phyloP scores from a whole-genome alignment of 257 asterid species.

The Petrea volubilis region DNA sequence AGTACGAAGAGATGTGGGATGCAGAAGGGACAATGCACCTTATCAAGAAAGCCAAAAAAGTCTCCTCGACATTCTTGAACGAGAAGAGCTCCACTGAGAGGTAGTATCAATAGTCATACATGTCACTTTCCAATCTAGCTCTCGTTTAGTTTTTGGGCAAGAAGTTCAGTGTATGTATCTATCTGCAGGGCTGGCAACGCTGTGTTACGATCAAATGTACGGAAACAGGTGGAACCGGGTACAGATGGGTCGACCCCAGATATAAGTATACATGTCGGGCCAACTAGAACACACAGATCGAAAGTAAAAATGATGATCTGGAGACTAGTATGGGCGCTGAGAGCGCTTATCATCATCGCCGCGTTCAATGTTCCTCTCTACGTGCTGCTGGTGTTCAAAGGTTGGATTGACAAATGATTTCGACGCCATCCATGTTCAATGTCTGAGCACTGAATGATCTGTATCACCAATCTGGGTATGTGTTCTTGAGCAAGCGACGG shows the following conservation, averaged over 20 bases:
- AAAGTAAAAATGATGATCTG: conserved; percentile 49
- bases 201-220: conserved; percentile 66
- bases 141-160: background rate
- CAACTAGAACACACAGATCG: conserved; percentile 48
- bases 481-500: background rate
- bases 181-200: conserved; percentile 67
- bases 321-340: conserved; percentile 54
- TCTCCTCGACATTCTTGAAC: conserved; percentile 31
- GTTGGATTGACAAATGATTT: conserved; percentile 81
- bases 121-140: background rate
- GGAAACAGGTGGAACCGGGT: conserved; percentile 52
- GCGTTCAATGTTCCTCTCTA: conserved; percentile 78
- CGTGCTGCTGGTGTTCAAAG: conserved; percentile 82
- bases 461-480: background rate
- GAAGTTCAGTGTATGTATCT: background rate
- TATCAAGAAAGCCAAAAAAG: conserved; percentile 62
- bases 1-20: conserved; percentile 94
- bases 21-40: conserved; percentile 99
- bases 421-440: background rate
- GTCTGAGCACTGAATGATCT: no score
- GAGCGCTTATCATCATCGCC: conserved; percentile 59
- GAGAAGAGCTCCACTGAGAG: conserved; percentile 58
- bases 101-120: conserved; percentile 30
- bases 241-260: conserved; percentile 33
- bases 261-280: conserved; percentile 53